phyloP scores from a whole-genome alignment of 768 basidiomycete genomes.

The Suillus hirtellus region DNA sequence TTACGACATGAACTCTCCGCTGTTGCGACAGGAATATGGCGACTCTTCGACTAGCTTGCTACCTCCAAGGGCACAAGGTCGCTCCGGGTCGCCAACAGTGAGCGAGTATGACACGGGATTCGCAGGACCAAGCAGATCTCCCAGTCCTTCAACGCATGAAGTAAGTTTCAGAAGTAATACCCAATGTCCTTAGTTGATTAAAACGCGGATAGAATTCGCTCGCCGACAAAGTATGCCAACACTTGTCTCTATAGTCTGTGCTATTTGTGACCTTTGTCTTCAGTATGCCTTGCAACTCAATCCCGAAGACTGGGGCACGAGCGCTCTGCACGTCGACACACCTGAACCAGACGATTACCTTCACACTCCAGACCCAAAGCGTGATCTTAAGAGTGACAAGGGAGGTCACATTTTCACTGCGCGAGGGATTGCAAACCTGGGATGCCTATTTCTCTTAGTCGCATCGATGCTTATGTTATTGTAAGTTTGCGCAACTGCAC shows the following conservation, averaged over 20 bases:
- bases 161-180: slow-evolving; percentile 18
- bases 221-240: slow-evolving; percentile 23
- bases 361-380: slow-evolving; percentile 61
- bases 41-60: slow-evolving; percentile 27
- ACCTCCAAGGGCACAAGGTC: slow-evolving; percentile 18
- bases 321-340: slow-evolving; percentile 40
- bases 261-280: neutral
- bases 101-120: slow-evolving; percentile 20
- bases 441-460: slow-evolving; percentile 62
- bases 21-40: slow-evolving; percentile 28
- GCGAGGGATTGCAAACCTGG: slow-evolving; percentile 66
- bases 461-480: slow-evolving; percentile 51
- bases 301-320: slow-evolving; percentile 52
- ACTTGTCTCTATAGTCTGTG: neutral
- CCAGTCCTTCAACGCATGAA: slow-evolving; percentile 29
- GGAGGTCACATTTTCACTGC: slow-evolving; percentile 60
- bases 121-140: slow-evolving; percentile 21
- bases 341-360: slow-evolving; percentile 65
- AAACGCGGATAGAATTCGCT: slow-evolving; percentile 27
- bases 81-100: slow-evolving; percentile 20
- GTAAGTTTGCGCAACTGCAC: slow-evolving; percentile 38
- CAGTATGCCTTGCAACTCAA: slow-evolving; percentile 42
- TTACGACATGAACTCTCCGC: slow-evolving; percentile 28
- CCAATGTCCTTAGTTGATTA: neutral
- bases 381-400: slow-evolving; percentile 53